phyloP scores from a whole-genome alignment of 495 filamentous ascomycete species.

The Rostrohypoxylon terebratum region DNA sequence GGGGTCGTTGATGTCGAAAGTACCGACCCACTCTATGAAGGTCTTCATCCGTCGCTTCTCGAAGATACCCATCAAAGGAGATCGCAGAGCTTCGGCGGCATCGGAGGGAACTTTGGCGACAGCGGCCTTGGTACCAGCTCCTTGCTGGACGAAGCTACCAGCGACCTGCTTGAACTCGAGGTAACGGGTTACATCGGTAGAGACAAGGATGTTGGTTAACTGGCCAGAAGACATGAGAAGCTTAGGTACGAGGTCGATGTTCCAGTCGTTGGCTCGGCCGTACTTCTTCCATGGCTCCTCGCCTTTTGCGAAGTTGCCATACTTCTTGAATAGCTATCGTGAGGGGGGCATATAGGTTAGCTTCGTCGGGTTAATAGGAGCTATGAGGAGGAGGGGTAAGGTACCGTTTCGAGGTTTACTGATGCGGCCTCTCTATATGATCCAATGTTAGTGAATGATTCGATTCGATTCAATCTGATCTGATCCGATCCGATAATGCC shows the following conservation, averaged over 20 bases:
- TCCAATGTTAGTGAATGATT: slow-evolving; percentile 46
- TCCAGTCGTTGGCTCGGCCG: slow-evolving; percentile 97
- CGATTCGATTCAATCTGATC: too few relatives aligned
- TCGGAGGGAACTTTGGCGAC: slow-evolving; percentile 98
- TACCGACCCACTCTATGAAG: slow-evolving; percentile 97
- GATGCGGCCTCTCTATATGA: slow-evolving; percentile 84
- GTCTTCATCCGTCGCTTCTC: slow-evolving; percentile 97
- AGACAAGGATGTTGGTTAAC: slow-evolving; percentile 96
- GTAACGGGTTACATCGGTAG: slow-evolving; percentile 96
- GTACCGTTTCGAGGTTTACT: slow-evolving; percentile 90
- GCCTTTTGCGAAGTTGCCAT: slow-evolving; percentile 81
- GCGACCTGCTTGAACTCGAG: slow-evolving; percentile 99
- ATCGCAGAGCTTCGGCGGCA: slow-evolving; percentile 88
- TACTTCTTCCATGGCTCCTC: slow-evolving; percentile 98
- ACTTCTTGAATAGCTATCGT: slow-evolving; percentile 89
- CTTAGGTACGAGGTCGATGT: slow-evolving; percentile 98
- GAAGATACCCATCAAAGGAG: slow-evolving; percentile 94
- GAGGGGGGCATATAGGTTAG: slow-evolving; percentile 45
- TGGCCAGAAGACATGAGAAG: slow-evolving; percentile 98
- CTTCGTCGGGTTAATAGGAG: slow-evolving; percentile 1
- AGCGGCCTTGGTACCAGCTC: slow-evolving; percentile 79
- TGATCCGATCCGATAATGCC: slow-evolving; percentile 2
- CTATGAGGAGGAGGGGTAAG: slow-evolving; percentile 45
- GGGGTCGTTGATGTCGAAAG: slow-evolving; percentile 85
- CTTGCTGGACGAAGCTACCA: slow-evolving; percentile 96